Evolutionary conservation across 257 asterid genomes (phyloP), one percentile per base, ranked within the genome.

Genomic region (Knoxia roxburghii): DNA sequence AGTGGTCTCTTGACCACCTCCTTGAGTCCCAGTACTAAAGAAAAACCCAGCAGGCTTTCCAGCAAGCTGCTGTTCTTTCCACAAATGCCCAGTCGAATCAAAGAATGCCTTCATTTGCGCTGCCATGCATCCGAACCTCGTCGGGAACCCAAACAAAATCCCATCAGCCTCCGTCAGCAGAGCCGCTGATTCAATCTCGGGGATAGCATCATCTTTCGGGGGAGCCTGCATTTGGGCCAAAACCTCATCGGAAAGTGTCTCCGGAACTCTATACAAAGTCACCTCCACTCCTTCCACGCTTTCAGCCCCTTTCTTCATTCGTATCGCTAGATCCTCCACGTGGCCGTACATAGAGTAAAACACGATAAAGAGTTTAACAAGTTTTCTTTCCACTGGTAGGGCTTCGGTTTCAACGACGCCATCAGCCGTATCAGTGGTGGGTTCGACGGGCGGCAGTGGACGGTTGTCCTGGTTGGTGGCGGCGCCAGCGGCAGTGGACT

Each of bases 1-100:
- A 45, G 97, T 90, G 69, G 97, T 90, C 75, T 94, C 99, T 73
- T 94, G 99, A 8, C 99, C 99, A 78, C 99, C 99, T 49, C 99
- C 99, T 65, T 94, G 99, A n/a, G 99, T 94, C 37, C 97, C 99
- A 18, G 99, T 90, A 82, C 99, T 94, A 73, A 94, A 95, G 61
- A 94, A 94, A 70, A 94, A 86, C 10, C 99, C 99, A 1, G 99
- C 97, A 18, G 99, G 99, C 71, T 88, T 84, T 18, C 99, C 99
- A 13, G 96, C 95, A 49, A 94, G 95, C 65, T 76, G 79, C 78
- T 94, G 99, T 68, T 88, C 95, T 76, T 69, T 86, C 99, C 99
- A 94, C 77, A 90, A 72, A 23, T 76, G 72, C 20, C 96, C 96
- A 3, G 99, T 94, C 27, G 95, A 85, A 76, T 94, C 97, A 24